Evolutionary conservation across 495 filamentous ascomycete species (phyloP).

Genomic region (Amorphotheca resinae): DNA sequence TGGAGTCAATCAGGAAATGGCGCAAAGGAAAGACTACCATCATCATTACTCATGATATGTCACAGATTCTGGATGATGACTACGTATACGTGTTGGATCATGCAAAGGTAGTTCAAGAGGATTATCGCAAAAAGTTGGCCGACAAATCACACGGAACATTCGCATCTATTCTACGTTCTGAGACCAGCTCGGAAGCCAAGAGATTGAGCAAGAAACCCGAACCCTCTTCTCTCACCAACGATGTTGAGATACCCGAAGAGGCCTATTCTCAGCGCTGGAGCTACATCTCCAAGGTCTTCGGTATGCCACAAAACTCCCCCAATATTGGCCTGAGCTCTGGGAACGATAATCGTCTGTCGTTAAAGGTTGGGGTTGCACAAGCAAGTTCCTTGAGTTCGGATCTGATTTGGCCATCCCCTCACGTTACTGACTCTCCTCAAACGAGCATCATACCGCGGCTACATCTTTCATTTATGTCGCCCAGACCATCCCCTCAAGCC

Average conservation of each 20-base stretch:
- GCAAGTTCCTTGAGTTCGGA: background rate
- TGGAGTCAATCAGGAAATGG: slow-evolving; percentile 63
- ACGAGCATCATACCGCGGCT: background rate
- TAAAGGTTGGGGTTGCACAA: background rate
- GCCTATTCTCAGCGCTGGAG: background rate
- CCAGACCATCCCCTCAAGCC: background rate
- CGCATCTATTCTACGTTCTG: slow-evolving; percentile 5
- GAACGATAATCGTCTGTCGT: background rate
- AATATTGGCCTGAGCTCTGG: too few species aligned
- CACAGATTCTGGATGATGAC: slow-evolving; percentile 61
- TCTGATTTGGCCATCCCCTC: background rate
- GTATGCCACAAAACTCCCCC: background rate
- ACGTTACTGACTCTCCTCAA: background rate
- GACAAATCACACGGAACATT: slow-evolving; percentile 19
- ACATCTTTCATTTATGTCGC: background rate
- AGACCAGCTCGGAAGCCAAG: background rate
- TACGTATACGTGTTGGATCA: slow-evolving; percentile 73
- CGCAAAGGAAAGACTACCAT: slow-evolving; percentile 73
- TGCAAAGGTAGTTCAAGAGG: slow-evolving; percentile 57
- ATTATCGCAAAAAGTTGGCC: slow-evolving; percentile 35
- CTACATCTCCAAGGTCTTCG: background rate
- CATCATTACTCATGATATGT: slow-evolving; percentile 83
- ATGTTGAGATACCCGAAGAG: background rate
- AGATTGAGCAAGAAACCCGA: background rate
- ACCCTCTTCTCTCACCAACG: background rate